Evolutionary conservation across 352 stramenopile genomes (phyloP), one percentile per base, ranked within the genome.

Genomic region (Globisporangium nagaii): DNA sequence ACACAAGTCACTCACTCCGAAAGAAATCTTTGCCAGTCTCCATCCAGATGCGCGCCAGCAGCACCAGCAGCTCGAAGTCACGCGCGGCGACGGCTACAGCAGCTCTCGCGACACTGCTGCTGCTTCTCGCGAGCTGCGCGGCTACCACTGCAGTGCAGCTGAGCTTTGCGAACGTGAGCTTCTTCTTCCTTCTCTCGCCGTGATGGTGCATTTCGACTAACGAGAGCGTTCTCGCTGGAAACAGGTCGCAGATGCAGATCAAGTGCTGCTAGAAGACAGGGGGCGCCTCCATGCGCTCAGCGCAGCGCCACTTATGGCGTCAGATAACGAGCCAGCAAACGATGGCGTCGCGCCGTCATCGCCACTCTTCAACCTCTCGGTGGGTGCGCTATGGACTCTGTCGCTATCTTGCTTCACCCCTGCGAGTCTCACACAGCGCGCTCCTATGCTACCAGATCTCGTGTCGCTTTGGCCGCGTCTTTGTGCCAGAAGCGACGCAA

Each of bases 381-480:
- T 60, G 11, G 19, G 53, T 53, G 39, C 12, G 7, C 42, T 22
- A 30, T n/a, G 22, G 20, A 36, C 5, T 19, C 30, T 53, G 8
- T 17, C 41, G 22, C 25, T 4, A 13, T 12, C 17, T 27, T 31
- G 12, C 15, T 48, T 39, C 27, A 22, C 44, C 12, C 19, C 15
- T 43, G 2, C 11, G 6, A 20, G n/a, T n/a, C n/a, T n/a, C n/a
- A n/a, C n/a, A n/a, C n/a, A n/a, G n/a, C n/a, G n/a, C n/a, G n/a
- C n/a, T n/a, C n/a, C n/a, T n/a, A n/a, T n/a, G n/a, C n/a, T n/a
- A n/a, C n/a, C 46, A 75, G 68, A 60, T 73, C 34, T 44, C 40
- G 7, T 71, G 64, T 22, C 28, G 39, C 6, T 57, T 64, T 27
- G 64, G 64, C 31, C 66, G 57, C 19, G 30, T 75, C 46, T 48